phyloP scores from a whole-genome alignment of 2,329 filamentous ascomycete genomes.

The Colletotrichum endophyticum region DNA sequence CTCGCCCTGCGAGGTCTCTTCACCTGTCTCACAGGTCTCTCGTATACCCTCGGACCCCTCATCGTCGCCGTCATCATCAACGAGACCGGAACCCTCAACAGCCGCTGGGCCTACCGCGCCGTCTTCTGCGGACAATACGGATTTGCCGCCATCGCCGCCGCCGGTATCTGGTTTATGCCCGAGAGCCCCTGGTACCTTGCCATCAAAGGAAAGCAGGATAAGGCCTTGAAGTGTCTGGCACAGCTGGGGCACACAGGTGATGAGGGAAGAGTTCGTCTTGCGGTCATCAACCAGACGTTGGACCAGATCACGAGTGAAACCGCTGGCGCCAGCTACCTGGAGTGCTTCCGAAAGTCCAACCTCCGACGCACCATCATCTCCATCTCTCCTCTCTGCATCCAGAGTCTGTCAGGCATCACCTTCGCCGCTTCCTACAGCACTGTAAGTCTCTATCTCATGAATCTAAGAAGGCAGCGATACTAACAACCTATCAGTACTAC shows the following conservation, averaged over 20 bases:
- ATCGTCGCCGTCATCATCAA: slow-evolving; percentile 35
- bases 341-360: slow-evolving; percentile 44
- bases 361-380: slow-evolving; percentile 43
- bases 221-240: slow-evolving; percentile 38
- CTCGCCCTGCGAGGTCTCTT: slow-evolving; percentile 31
- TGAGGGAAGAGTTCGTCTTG: slow-evolving; percentile 31
- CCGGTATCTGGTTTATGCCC: slow-evolving; percentile 40
- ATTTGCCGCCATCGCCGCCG: slow-evolving; percentile 32
- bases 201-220: slow-evolving; percentile 34
- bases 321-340: slow-evolving; percentile 39
- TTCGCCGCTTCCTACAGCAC: slow-evolving; percentile 34
- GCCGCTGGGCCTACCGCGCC: slow-evolving; percentile 36
- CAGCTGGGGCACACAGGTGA: slow-evolving; percentile 32
- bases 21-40: slow-evolving; percentile 30
- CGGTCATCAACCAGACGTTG: slow-evolving; percentile 33
- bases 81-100: slow-evolving; percentile 27
- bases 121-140: slow-evolving; percentile 38
- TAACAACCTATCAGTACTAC: slow-evolving; percentile 33
- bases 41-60: slow-evolving; percentile 29
- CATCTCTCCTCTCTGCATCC: slow-evolving; percentile 38
- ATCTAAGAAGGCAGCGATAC: neutral
- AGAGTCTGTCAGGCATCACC: slow-evolving; percentile 23
- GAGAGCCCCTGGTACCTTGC: slow-evolving; percentile 48
- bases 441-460: neutral
- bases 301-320: slow-evolving; percentile 33